A percentile compares a stretch with the other conserved stretches of the same genome.
These are phyloP conservation scores for Lactifluus hygrophoroides DNA, from an alignment of 768 basidiomycete genomes.

Conservation along the genomic window DNA sequence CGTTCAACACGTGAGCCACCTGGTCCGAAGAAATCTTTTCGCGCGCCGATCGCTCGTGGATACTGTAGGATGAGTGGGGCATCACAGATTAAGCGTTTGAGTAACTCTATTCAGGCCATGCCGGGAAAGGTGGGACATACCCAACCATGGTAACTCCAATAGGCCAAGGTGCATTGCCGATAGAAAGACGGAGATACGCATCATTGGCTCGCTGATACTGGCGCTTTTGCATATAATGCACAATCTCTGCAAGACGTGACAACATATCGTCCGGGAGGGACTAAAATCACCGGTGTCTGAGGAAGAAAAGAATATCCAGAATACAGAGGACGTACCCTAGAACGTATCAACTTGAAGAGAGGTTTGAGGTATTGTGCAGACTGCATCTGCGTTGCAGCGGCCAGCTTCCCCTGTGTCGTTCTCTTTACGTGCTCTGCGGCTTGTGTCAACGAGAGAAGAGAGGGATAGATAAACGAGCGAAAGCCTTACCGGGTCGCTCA, in stretches of 20 bases:
- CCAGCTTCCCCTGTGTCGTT: constrained; percentile 85
- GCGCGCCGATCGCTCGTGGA: constrained; percentile 94
- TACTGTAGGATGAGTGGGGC: constrained; percentile 38
- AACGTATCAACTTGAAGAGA: constrained; percentile 82
- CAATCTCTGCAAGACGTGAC: constrained; percentile 81
- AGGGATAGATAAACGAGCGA: background rate
- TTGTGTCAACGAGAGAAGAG: background rate
- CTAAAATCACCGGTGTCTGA: constrained; percentile 28
- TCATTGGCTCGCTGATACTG: constrained; percentile 96
- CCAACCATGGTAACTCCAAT: constrained; percentile 99
- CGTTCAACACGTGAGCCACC: constrained; percentile 96
- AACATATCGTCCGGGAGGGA: constrained; percentile 80
- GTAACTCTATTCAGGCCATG: background rate
- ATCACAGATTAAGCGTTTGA: background rate
- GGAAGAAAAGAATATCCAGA: background rate
- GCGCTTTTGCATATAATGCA: constrained; percentile 92
- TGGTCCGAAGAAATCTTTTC: constrained; percentile 98
- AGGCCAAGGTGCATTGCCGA: constrained; percentile 99
- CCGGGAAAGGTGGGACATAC: constrained; percentile 37
- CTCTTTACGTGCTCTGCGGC: constrained; percentile 71
- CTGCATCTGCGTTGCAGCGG: constrained; percentile 91
- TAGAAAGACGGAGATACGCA: constrained; percentile 91
- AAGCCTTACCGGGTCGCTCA: constrained; percentile 72
- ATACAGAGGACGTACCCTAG: constrained; percentile 55
- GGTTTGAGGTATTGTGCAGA: constrained; percentile 97